phyloP scores from a whole-genome alignment of 2,329 filamentous ascomycete genomes.

The Phaeosphaeriaceae sp. region DNA sequence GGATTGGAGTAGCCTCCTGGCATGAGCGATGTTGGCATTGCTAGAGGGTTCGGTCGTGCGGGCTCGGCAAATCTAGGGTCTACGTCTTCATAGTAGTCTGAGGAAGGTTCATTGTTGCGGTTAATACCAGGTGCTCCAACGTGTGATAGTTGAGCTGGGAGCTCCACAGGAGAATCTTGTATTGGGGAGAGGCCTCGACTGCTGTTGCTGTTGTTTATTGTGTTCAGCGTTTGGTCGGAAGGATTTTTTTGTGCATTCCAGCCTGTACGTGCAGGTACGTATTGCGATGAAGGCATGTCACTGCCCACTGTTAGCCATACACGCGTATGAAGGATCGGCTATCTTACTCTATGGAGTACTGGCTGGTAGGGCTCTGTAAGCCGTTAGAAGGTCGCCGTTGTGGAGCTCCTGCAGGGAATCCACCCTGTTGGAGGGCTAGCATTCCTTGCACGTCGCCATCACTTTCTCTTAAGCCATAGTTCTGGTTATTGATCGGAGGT shows the following conservation, averaged over 20 bases:
- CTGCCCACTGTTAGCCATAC: conserved; percentile 29
- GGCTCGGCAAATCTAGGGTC: conserved; percentile 81
- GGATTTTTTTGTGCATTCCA: conserved; percentile 46
- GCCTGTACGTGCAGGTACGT: conserved; percentile 55
- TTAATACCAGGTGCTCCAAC: conserved; percentile 11
- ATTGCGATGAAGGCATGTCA: conserved; percentile 40
- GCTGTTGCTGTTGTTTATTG: conserved; percentile 34
- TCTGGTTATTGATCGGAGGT: conserved; percentile 28
- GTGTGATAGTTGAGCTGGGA: conserved; percentile 39
- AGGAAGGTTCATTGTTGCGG: conserved; percentile 37
- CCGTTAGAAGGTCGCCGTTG: conserved; percentile 33
- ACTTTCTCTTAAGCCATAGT: conserved; percentile 61
- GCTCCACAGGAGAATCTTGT: conserved; percentile 46
- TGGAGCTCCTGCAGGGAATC: conserved; percentile 35
- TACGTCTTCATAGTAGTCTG: conserved; percentile 88
- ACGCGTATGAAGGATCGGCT: too few species aligned
- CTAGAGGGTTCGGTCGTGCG: conserved; percentile 30
- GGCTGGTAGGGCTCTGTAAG: conserved; percentile 66
- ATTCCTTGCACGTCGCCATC: conserved; percentile 77
- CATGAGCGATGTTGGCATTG: conserved; percentile 41
- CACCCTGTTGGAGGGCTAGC: conserved; percentile 70
- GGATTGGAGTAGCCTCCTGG: conserved; percentile 39
- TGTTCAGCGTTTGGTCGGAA: conserved; percentile 34
- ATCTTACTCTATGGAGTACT: conserved; percentile 77
- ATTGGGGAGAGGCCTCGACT: conserved; percentile 48